Evolutionary conservation across 495 filamentous ascomycete genomes (phyloP), one percentile per base, ranked within the genome.

Genomic region (Aspergillus affinis): DNA sequence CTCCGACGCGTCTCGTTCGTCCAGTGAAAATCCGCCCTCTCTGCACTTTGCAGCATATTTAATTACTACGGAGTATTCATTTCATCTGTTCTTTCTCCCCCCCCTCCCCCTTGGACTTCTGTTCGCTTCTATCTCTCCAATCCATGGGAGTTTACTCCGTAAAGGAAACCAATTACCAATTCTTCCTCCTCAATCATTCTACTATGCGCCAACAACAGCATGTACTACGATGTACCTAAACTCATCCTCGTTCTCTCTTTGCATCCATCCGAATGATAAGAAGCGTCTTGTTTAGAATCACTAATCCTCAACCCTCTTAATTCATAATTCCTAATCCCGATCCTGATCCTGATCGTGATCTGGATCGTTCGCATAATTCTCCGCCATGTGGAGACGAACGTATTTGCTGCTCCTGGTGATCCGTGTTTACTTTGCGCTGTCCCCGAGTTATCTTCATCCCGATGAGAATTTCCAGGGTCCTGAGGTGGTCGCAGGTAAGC

Each of bases 381-480:
- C 55, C 73, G 67, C 50, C 66, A 97, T 97, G 94, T 96, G 91
- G 93, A 84, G 92, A 80, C 86, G 92, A 77, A 85, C 86, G 54
- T 96, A 97, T 74, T 77, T 98, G 64, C 75, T 96, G 45, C 80
- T 98, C 59, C 73, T 96, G 59, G 74, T 91, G 61, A 88, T 97
- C 64, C 89, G 95, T 68, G 82, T 97, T 61, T 98, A 95, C 81
- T 95, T 97, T 67, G 93, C 94, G 48, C 80, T 97, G 32, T 92
- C 88, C 51, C 90, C 94, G 49, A 97, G 93, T 78, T 98, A 98
- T 74, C 84, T 98, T 30, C 94, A 98, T 73, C 94, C 94, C 3
- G 94, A 98, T 76, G 94, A 98, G 80, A 91, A 97, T 75, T 98
- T 98, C 69, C 94, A 98, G 70, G 94, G 94, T 19, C 94, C 93